Evolutionary conservation across 1,284 basidiomycete genomes (phyloP).

Genomic region (Irpex lacteus): DNA sequence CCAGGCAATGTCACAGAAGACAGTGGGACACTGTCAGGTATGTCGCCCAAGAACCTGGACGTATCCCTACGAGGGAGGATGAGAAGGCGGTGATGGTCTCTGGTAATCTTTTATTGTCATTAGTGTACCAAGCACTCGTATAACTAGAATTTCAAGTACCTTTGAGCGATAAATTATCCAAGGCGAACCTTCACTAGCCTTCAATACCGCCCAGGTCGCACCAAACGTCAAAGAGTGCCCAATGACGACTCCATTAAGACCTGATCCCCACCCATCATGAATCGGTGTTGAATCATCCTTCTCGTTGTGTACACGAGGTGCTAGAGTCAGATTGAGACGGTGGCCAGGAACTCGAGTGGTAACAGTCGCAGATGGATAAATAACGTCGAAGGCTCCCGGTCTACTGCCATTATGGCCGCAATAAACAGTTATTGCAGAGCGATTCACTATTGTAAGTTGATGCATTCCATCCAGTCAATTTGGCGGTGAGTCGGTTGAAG

Average conservation of each 20-base stretch:
- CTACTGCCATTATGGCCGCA: too few species aligned
- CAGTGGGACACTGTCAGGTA: constrained; percentile 65
- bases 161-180: constrained; percentile 55
- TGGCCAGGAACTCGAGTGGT: constrained; percentile 5
- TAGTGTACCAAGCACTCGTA: too few species aligned
- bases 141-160: constrained; percentile 32
- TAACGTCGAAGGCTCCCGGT: too few species aligned
- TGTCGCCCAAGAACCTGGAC: constrained; percentile 58
- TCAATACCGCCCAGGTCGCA: constrained; percentile 41
- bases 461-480: constrained; percentile 12
- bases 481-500: not conserved
- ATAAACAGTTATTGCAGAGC: constrained; percentile 17
- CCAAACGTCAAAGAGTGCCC: constrained; percentile 18
- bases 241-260: constrained; percentile 12
- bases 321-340: constrained; percentile 6
- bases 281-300: constrained; percentile 6
- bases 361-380: too few species aligned
- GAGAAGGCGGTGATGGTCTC: constrained; percentile 40
- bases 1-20: constrained; percentile 77
- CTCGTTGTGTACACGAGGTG: constrained; percentile 6
- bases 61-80: constrained; percentile 57
- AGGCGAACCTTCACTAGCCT: constrained; percentile 41
- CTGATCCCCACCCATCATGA: constrained; percentile 15
- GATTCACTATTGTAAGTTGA: constrained; percentile 20
- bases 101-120: constrained; percentile 24